Evolutionary conservation across 1,284 basidiomycete genomes (phyloP), one percentile per base, ranked within the genome.

Genomic region (Phylloporus gajari): DNA sequence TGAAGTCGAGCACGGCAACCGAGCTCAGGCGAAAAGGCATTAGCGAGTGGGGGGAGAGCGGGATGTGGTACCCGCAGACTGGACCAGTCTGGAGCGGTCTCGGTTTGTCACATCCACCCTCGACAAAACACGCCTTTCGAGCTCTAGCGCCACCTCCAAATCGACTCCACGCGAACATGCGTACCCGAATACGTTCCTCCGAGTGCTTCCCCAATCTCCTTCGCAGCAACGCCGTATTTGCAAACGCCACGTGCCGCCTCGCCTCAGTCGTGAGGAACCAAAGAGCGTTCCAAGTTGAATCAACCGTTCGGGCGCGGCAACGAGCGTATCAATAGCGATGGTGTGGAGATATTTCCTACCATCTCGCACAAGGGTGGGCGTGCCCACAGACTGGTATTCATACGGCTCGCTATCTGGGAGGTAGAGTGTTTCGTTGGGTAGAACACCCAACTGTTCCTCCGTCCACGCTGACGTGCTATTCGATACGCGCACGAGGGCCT

Each of bases 221-320:
- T 77, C 9, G 88, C 86, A 17, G 84, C 21, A 93, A 83, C n/a
- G 83, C 77, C 5, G 85, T 79, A 74, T 91, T 90, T 21, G 81
- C 77, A 75, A 90, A 87, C 11, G 83, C 80, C 91, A 93, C 92
- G 32, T 77, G 79, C 71, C 83, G 81, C 27, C 91, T 87, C 63
- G 91, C 83, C 87, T 86, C 8, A 94, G 83, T 11, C 93, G 88
- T 4, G 90, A 90, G 3, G 91, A 90, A 7, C 91, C 92, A 80
- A 93, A 93, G 5, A 94, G 86, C 0, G 91, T 90, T 12, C 93
- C 93, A 19, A 94, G 77, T 72, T 91, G 88, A 27, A 94, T 76
- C 32, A 93, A 85, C 1, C 85, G 86, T 68, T 88, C 83, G 0
- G 78, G 59, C 3, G 59, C 66, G 0, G 30, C 64, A 0, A 69